Conservation (phyloP, 345 rosid genomes). For the Salix arbutifolia region DNA sequence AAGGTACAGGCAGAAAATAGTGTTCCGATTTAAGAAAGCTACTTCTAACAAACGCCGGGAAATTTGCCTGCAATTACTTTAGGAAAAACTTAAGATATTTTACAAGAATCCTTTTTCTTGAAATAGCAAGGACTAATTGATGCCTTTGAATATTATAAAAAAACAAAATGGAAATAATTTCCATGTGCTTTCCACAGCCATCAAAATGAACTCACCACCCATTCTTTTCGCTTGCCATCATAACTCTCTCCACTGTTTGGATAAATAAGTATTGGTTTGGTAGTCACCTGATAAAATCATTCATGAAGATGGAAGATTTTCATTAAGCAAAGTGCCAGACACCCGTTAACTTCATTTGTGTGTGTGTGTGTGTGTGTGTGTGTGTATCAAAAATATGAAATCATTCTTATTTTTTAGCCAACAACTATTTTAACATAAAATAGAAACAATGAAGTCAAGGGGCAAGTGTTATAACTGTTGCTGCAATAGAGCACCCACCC, state of each 20-base stretch:
- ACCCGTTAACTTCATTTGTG: background rate
- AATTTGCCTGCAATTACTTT: background rate
- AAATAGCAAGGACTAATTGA: background rate
- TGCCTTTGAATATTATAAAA: background rate
- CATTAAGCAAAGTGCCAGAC: background rate
- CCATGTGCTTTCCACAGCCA: background rate
- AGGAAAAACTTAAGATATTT: background rate
- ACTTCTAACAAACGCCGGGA: background rate
- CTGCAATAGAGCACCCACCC: background rate
- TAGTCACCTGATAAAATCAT: conserved; percentile 48
- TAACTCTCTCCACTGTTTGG: conserved; percentile 83
- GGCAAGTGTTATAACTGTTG: background rate
- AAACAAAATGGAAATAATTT: background rate
- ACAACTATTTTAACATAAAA: background rate
- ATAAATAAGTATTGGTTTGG: conserved; percentile 65
- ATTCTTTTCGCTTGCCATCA: conserved; percentile 55
- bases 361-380: too few relatives aligned
- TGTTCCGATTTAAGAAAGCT: background rate
- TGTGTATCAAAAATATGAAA: background rate
- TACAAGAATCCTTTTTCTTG: background rate
- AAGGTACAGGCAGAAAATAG: background rate
- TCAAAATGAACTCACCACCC: conserved; percentile 59
- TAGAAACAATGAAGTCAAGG: background rate
- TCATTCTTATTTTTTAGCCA: background rate
- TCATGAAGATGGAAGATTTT: background rate